Percentiles rank a stretch among this genome's conserved stretches.
These are phyloP conservation scores for Castanea sativa DNA, from an alignment of 306 rosid genomes.

Conservation along the genomic window DNA sequence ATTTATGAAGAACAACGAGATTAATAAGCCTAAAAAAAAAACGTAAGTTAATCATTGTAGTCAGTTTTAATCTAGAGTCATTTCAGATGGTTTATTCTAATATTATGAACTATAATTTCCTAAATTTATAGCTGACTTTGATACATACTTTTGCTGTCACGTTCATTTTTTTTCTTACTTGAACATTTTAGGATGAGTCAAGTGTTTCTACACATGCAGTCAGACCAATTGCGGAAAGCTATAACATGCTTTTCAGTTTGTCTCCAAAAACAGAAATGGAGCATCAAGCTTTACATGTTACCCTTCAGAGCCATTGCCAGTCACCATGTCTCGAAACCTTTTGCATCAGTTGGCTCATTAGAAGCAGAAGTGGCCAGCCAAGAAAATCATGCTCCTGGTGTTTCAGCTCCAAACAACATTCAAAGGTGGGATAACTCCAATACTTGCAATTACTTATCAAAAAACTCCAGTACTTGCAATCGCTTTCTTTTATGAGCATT, in stretches of 20 bases:
- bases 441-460: constrained; percentile 2
- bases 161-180: background rate
- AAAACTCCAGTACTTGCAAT: background rate
- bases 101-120: constrained; percentile 1
- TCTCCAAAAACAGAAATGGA: constrained; percentile 29
- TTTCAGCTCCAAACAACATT: constrained; percentile 35
- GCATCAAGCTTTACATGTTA: constrained; percentile 42
- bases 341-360: constrained; percentile 41
- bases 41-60: background rate
- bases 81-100: constrained; percentile 15
- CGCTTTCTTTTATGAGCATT: constrained; percentile 6
- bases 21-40: background rate
- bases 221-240: constrained; percentile 35
- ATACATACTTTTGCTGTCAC: background rate
- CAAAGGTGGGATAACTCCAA: constrained; percentile 45
- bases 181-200: constrained; percentile 42
- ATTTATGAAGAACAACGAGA: too few species aligned
- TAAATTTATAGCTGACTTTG: background rate
- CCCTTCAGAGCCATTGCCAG: constrained; percentile 29
- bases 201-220: constrained; percentile 31
- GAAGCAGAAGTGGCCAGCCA: constrained; percentile 24
- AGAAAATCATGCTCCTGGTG: constrained; percentile 25
- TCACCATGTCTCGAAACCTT: constrained; percentile 25
- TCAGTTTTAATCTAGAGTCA: background rate
- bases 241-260: constrained; percentile 31